Conservation (phyloP, 768 basidiomycete species). For the Tricholomella constricta region DNA sequence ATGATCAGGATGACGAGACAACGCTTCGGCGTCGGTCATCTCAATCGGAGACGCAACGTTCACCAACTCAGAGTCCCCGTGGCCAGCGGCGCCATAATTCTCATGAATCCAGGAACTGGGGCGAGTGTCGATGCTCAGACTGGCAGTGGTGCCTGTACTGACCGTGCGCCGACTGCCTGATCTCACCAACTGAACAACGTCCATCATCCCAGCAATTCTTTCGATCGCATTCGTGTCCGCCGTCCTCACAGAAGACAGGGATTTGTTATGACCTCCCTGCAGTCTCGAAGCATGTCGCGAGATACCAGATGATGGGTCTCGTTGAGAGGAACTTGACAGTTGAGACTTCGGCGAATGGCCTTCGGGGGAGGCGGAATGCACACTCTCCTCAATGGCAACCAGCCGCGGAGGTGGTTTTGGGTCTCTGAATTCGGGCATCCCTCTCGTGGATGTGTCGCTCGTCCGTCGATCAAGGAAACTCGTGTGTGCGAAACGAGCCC, state of each 20-base stretch:
- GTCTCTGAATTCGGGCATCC: conserved; percentile 66
- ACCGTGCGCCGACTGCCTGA: conserved; percentile 33
- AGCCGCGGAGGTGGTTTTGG: conserved; percentile 76
- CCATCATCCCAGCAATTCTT: conserved; percentile 63
- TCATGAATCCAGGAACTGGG: conserved; percentile 7
- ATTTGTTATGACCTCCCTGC: conserved; percentile 43
- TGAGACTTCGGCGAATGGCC: conserved; percentile 16
- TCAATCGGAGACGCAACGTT: conserved; percentile 38
- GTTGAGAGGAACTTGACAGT: conserved; percentile 9
- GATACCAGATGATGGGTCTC: conserved; percentile 6
- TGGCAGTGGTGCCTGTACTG: conserved; percentile 28
- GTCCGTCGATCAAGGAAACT: conserved; percentile 61
- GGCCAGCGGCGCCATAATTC: conserved; percentile 15
- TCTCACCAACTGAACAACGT: conserved; percentile 60
- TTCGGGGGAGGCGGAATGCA: conserved; percentile 31
- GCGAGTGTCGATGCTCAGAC: conserved; percentile 30
- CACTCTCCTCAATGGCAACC: conserved; percentile 56
- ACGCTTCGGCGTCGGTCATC: conserved; percentile 17
- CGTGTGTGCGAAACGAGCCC: conserved; percentile 70
- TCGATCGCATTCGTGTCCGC: conserved; percentile 73
- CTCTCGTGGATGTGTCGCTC: conserved; percentile 38
- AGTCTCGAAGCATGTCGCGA: conserved; percentile 21
- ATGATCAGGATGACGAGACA: conserved; percentile 5
- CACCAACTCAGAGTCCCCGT: conserved; percentile 5
- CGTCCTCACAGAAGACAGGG: conserved; percentile 60